Conservation (phyloP, 1,139 yeast species). For the Suhomyces maxii region DNA sequence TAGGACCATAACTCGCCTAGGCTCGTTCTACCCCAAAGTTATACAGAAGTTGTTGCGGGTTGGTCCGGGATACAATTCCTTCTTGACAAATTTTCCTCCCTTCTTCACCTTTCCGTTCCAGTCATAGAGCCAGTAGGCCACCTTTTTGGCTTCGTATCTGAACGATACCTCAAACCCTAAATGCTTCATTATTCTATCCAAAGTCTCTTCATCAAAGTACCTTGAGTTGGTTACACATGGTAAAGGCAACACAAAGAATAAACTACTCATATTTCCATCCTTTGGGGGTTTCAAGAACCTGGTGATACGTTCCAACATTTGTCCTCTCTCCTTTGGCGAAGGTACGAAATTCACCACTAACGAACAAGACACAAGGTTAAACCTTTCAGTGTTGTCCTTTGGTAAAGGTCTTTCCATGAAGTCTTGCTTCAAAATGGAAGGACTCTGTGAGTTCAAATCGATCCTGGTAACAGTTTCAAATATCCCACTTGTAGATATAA, state of each 20-base stretch:
- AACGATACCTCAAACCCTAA: slow-evolving; percentile 57
- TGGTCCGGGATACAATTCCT: slow-evolving; percentile 52
- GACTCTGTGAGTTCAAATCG: slow-evolving; percentile 81
- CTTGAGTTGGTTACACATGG: slow-evolving; percentile 86
- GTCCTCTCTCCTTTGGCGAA: slow-evolving; percentile 66
- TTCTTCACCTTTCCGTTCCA: slow-evolving; percentile 38
- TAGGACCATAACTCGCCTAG: background rate
- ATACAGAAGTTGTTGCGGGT: slow-evolving; percentile 68
- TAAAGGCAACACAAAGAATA: slow-evolving; percentile 82
- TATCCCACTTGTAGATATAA: slow-evolving; percentile 58
- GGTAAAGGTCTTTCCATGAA: slow-evolving; percentile 80
- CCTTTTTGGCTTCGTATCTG: slow-evolving; percentile 64
- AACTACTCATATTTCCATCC: slow-evolving; percentile 25
- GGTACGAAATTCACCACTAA: slow-evolving; percentile 89
- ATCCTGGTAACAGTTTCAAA: slow-evolving; percentile 58
- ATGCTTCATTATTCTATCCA: slow-evolving; percentile 48
- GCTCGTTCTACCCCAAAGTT: slow-evolving; percentile 12
- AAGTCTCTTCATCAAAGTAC: slow-evolving; percentile 54
- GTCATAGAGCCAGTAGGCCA: slow-evolving; percentile 74
- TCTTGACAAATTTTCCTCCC: slow-evolving; percentile 32
- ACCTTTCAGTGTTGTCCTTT: slow-evolving; percentile 38
- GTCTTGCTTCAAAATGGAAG: slow-evolving; percentile 70
- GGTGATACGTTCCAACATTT: slow-evolving; percentile 66
- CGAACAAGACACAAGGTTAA: slow-evolving; percentile 75
- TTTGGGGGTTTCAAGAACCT: slow-evolving; percentile 50